Evolutionary conservation across 495 filamentous ascomycete genomes (phyloP).

Genomic region (Beverwykella pulmonaria): DNA sequence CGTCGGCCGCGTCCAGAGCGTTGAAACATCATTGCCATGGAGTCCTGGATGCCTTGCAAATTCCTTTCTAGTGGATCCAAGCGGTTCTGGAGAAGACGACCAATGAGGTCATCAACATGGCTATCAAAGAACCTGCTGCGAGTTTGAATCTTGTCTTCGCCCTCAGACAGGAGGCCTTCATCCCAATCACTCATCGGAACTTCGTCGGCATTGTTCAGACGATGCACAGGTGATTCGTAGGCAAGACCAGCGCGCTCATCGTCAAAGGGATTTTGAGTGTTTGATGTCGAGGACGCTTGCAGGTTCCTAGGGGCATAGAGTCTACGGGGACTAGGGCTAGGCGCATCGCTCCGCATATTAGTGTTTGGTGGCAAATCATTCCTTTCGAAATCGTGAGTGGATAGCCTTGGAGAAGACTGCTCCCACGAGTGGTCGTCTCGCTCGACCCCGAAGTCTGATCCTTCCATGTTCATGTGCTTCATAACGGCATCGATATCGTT

Average conservation of each 20-base stretch:
- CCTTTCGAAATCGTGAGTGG: slow-evolving; percentile 35
- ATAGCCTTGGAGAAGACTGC: slow-evolving; percentile 42
- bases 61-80: slow-evolving; percentile 77
- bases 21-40: slow-evolving; percentile 27
- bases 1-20: slow-evolving; percentile 27
- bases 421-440: slow-evolving; percentile 44
- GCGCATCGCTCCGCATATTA: slow-evolving; percentile 61
- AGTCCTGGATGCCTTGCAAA: slow-evolving; percentile 71
- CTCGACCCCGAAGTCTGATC: slow-evolving; percentile 72
- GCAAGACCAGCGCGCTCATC: slow-evolving; percentile 53
- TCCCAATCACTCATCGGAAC: slow-evolving; percentile 87
- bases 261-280: slow-evolving; percentile 49
- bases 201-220: slow-evolving; percentile 65
- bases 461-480: slow-evolving; percentile 73
- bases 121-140: slow-evolving; percentile 82
- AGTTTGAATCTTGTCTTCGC: slow-evolving; percentile 76
- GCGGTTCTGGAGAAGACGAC: slow-evolving; percentile 71
- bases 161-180: slow-evolving; percentile 76
- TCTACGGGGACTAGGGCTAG: slow-evolving; percentile 72
- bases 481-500: slow-evolving; percentile 85
- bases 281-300: slow-evolving; percentile 32
- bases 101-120: slow-evolving; percentile 82
- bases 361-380: slow-evolving; percentile 30
- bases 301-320: slow-evolving; percentile 25
- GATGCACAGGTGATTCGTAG: slow-evolving; percentile 55